Evolutionary conservation across 1,284 basidiomycete genomes (phyloP), one percentile per base, ranked within the genome.

Genomic region (Marasmius tenuissimus): DNA sequence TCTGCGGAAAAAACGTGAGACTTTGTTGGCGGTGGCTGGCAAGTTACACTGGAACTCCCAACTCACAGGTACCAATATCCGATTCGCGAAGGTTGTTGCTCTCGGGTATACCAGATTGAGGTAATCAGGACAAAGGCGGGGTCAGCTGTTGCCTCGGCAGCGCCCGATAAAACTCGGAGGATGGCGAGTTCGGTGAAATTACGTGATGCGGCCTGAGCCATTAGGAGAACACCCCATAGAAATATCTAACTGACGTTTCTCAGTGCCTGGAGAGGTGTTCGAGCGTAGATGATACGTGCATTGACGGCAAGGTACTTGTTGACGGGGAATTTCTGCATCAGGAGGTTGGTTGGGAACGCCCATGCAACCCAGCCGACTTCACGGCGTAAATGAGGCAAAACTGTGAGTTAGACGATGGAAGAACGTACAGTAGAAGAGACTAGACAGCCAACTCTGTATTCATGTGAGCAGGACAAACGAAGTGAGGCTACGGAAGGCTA

Each of bases 261-360:
- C 5, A 52, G 45, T 8, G 4, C 16, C n/a, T 6, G 38, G 33
- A 49, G 16, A 42, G 42, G 3, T 10, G 45, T 10, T 27, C 27
- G 2, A 9, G 2, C 22, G 14, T 22, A 50, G 40, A 61, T 40
- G 18, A 35, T 27, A 45, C 59, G 18, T 3, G 68, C 68, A 66
- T 80, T 80, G 65, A 74, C 66, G 9, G 75, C 75, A 50, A 82
- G 74, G 65, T 81, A 81, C 51, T 77, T 77, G 16, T 75, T 76
- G 0, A 77, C 71, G 0, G 78, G 79, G n/a, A 71, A 77, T 40
- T 75, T 73, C 61, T 81, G 79, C 75, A 81, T 78, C 55, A 81
- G 65, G 38, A 81, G 57, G 66, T 81, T 81, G 10, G 78, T 76
- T 0, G 81, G 81, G 51, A 81, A 72, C 0, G 79, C 79, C 79